These are phyloP conservation scores for Sporothrix mexicana DNA, from an alignment of 2,329 filamentous ascomycete species.

Conservation along the genomic window DNA sequence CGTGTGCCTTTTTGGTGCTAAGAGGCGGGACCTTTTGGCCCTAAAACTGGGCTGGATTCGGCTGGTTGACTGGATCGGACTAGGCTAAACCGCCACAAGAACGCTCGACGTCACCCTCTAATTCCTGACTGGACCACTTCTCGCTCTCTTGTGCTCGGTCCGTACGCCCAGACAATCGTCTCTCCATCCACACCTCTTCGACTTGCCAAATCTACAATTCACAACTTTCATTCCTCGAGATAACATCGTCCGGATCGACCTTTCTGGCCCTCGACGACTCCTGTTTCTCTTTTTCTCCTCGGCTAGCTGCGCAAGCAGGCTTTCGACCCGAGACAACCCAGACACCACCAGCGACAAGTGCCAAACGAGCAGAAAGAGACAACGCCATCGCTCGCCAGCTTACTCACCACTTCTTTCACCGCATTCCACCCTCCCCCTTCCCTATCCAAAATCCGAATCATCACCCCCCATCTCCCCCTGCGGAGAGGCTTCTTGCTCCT, in stretches of 20 bases:
- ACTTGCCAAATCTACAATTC: neutral
- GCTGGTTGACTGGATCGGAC: neutral
- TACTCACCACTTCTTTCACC: slow-evolving; percentile 26
- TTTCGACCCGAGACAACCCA: neutral
- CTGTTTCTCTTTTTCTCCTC: neutral
- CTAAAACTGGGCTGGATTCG: neutral
- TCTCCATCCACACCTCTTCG: neutral
- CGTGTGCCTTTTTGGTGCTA: neutral
- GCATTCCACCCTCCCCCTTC: neutral
- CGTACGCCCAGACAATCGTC: neutral
- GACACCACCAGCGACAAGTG: neutral
- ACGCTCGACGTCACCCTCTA: slow-evolving; percentile 21
- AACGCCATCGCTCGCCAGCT: slow-evolving; percentile 7
- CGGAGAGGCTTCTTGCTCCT: slow-evolving; percentile 38
- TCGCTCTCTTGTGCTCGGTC: slow-evolving; percentile 2
- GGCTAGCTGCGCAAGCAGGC: slow-evolving; percentile 2
- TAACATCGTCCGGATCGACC: slow-evolving; percentile 1
- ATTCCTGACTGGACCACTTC: neutral
- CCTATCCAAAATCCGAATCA: neutral
- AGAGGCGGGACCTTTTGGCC: slow-evolving; percentile 11
- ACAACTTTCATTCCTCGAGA: neutral
- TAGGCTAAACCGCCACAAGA: neutral
- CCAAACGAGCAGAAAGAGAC: neutral
- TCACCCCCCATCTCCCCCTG: slow-evolving; percentile 27
- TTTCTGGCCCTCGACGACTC: neutral